phyloP scores from a whole-genome alignment of 2,329 filamentous ascomycete species.

The Beauveria australis region DNA sequence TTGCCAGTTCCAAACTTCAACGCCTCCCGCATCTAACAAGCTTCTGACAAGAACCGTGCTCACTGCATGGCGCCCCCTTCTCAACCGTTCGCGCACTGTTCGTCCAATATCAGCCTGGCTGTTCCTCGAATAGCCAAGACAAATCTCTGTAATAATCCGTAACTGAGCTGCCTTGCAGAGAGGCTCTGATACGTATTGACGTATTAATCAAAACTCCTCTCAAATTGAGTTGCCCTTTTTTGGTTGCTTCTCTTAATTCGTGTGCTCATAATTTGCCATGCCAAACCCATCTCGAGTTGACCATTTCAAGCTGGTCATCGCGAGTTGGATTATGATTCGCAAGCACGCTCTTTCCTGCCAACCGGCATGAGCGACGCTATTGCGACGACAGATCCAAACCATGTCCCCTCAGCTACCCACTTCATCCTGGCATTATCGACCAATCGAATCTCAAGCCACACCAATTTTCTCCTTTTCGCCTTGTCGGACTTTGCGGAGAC shows the following conservation, averaged over 20 bases:
- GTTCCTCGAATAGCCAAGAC: background rate
- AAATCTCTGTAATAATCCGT: background rate
- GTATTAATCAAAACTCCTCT: no score
- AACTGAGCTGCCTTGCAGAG: no score
- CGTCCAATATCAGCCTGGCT: constrained; percentile 3
- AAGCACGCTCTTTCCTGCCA: background rate
- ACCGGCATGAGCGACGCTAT: background rate
- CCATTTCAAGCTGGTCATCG: no score
- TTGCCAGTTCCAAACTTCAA: constrained; percentile 2
- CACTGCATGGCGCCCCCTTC: background rate
- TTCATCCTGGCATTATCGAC: background rate
- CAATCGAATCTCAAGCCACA: background rate
- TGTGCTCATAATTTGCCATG: no score
- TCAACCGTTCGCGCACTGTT: constrained; percentile 2
- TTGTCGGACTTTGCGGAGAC: constrained; percentile 4
- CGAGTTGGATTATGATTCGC: background rate
- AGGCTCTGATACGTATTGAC: no score
- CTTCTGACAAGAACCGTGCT: constrained; percentile 7
- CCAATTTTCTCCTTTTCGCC: background rate
- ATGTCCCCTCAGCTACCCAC: background rate
- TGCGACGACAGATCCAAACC: background rate
- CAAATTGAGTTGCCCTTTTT: no score
- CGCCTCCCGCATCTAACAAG: constrained; percentile 8
- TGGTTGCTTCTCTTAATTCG: no score
- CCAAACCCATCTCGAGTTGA: no score